Evolutionary conservation across 192 early-diverging fungal species (phyloP).

Genomic region (Funneliformis mosseae): DNA sequence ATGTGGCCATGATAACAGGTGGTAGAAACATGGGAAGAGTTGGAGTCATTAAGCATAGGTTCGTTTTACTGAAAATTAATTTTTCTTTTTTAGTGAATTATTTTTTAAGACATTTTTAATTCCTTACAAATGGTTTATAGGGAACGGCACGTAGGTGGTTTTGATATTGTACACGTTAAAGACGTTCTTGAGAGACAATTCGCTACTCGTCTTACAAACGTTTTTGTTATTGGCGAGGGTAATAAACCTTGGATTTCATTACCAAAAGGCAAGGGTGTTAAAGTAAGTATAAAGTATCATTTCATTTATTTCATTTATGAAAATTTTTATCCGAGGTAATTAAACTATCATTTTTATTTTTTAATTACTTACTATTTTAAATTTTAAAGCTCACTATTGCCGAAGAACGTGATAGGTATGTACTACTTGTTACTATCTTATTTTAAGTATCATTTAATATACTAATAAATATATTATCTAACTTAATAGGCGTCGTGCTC

Average conservation of each 20-base stretch:
- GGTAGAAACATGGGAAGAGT: constrained; percentile 99
- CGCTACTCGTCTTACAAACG: constrained; percentile 97
- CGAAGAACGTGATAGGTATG: constrained; percentile 90
- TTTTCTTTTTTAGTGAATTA: background rate
- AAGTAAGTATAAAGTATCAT: constrained; percentile 42
- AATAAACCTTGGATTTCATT: constrained; percentile 95
- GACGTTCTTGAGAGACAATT: constrained; percentile 93
- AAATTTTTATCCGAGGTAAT: background rate
- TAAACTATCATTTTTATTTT: background rate
- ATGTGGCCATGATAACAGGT: constrained; percentile 96
- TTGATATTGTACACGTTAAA: constrained; percentile 98
- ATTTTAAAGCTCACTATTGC: constrained; percentile 78
- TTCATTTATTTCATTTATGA: background rate
- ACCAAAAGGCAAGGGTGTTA: constrained; percentile 99
- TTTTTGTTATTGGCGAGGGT: constrained; percentile 80
- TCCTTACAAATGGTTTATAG: background rate
- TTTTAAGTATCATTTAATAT: background rate
- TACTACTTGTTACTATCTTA: background rate
- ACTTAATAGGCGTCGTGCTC: constrained; percentile 4
- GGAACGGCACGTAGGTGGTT: constrained; percentile 23
- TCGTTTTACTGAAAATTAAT: background rate
- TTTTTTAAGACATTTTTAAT: background rate
- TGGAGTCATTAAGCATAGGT: constrained; percentile 90
- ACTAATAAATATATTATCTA: background rate
- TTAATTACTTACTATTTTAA: background rate